These are phyloP conservation scores for Tulasnella sp. DNA, from an alignment of 768 basidiomycete species.

Conservation along the genomic window DNA sequence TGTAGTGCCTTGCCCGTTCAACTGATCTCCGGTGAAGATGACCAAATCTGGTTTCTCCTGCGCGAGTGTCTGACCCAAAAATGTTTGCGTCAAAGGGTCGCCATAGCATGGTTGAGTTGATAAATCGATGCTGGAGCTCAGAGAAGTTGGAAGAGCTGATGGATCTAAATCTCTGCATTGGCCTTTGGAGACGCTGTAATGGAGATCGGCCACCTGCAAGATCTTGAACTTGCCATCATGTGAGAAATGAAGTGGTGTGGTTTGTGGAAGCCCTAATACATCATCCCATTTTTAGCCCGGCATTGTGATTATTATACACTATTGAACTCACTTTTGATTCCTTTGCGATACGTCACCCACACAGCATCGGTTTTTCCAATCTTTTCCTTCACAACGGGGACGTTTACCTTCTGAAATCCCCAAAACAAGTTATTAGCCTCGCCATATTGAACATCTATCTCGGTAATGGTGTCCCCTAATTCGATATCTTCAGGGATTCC, in stretches of 20 bases:
- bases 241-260: slow-evolving; percentile 73
- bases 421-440: slow-evolving; percentile 65
- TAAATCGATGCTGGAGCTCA: neutral
- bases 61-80: slow-evolving; percentile 60
- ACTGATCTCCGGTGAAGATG: slow-evolving; percentile 85
- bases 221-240: slow-evolving; percentile 76
- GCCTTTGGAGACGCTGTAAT: slow-evolving; percentile 61
- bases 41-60: slow-evolving; percentile 80
- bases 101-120: slow-evolving; percentile 30
- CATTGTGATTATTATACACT: neutral
- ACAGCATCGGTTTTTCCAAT: slow-evolving; percentile 35
- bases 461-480: slow-evolving; percentile 55
- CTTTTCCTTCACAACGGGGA: slow-evolving; percentile 38
- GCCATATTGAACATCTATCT: slow-evolving; percentile 83
- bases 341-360: slow-evolving; percentile 54
- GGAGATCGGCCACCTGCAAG: slow-evolving; percentile 84
- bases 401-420: slow-evolving; percentile 64
- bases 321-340: slow-evolving; percentile 50
- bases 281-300: no score
- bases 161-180: slow-evolving; percentile 57
- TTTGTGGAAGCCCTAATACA: slow-evolving; percentile 45
- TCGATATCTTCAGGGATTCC: slow-evolving; percentile 42
- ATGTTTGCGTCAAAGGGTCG: slow-evolving; percentile 64
- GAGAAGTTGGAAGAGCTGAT: slow-evolving; percentile 31
- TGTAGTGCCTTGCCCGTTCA: slow-evolving; percentile 80